Conservation (phyloP, 108 stramenopile genomes). For the Heterococcus sp. region DNA sequence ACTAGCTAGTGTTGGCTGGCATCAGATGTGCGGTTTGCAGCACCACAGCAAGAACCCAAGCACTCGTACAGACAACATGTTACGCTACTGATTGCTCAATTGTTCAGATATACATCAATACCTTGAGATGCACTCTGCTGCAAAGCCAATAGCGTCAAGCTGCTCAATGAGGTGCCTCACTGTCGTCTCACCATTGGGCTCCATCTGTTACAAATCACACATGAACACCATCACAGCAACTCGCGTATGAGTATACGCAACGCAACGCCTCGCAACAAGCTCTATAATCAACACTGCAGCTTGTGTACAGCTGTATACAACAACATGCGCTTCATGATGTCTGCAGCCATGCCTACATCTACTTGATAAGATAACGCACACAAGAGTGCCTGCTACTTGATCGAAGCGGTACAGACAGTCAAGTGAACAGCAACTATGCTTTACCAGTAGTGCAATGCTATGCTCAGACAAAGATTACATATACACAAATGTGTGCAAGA, state of each 20-base stretch:
- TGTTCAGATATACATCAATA: background rate
- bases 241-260: background rate
- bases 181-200: constrained; percentile 1
- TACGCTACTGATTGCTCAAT: background rate
- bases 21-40: background rate
- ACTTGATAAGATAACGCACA: background rate
- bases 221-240: background rate
- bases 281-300: background rate
- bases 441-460: background rate
- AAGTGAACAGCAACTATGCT: background rate
- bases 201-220: constrained; percentile 4
- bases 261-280: background rate
- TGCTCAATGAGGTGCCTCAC: background rate
- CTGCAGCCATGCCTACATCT: background rate
- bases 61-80: background rate
- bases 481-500: too few relatives aligned
- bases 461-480: background rate
- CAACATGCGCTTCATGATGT: background rate
- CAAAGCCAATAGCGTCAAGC: constrained; percentile 32
- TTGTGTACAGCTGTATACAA: background rate
- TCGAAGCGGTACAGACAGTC: background rate
- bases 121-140: constrained; percentile 19
- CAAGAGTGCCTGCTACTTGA: background rate
- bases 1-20: background rate
- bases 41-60: background rate